Conservation (phyloP, 208 protist species). For the Leishmania braziliensis region DNA sequence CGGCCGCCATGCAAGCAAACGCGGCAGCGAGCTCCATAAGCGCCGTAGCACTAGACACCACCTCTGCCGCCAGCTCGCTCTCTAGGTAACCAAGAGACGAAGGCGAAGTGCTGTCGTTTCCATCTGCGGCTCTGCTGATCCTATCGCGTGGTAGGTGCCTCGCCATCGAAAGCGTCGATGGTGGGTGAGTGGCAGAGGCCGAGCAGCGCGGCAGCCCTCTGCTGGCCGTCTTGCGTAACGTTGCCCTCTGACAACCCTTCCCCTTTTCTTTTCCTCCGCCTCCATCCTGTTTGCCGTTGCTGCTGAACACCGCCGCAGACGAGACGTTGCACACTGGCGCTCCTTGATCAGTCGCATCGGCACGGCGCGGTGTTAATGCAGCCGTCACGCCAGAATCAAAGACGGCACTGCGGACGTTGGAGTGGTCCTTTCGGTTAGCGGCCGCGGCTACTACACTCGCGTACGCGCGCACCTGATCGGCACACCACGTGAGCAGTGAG, state of each 20-base stretch:
- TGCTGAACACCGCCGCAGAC: not conserved
- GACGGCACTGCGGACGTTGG: not conserved
- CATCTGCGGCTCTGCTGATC: not conserved
- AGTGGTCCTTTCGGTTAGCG: not conserved
- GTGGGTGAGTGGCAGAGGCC: not conserved
- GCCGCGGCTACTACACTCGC: conserved; percentile 3
- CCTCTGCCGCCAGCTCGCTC: conserved; percentile 5
- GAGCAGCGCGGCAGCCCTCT: not conserved
- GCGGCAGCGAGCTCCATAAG: conserved; percentile 13
- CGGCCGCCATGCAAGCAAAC: conserved; percentile 8
- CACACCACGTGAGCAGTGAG: conserved; percentile 17
- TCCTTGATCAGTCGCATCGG: not conserved
- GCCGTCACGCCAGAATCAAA: not conserved
- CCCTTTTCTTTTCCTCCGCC: not conserved
- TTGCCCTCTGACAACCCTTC: not conserved
- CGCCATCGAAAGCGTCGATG: conserved; percentile 8
- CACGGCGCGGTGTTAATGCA: not conserved
- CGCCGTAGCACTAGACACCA: not conserved
- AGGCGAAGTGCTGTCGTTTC: not conserved
- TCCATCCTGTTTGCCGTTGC: not conserved
- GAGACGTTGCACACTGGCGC: not conserved
- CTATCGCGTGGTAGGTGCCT: not conserved
- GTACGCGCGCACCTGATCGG: conserved; percentile 5
- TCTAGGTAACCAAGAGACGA: not conserved
- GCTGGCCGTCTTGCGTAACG: not conserved